These are phyloP conservation scores for Phytophthora sansomeana DNA, from an alignment of 352 stramenopile species.

Conservation along the genomic window DNA sequence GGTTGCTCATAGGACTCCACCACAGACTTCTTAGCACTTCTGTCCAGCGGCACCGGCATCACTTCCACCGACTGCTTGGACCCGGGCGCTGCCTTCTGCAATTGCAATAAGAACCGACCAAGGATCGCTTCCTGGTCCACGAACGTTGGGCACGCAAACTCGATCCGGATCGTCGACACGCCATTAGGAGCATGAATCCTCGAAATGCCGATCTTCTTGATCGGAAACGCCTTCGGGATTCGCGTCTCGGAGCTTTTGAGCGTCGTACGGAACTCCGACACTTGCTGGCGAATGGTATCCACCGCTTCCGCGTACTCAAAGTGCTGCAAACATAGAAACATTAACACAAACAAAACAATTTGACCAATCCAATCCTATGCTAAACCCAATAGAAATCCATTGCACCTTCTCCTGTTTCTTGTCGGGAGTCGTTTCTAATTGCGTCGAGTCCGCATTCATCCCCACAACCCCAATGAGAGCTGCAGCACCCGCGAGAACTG, in stretches of 20 bases:
- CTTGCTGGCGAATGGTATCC: constrained; percentile 71
- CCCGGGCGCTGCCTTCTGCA: constrained; percentile 47
- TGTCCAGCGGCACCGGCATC: constrained; percentile 50
- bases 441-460: constrained; percentile 9
- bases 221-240: constrained; percentile 79
- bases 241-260: constrained; percentile 79
- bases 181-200: constrained; percentile 80
- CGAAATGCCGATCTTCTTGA: constrained; percentile 88
- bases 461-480: constrained; percentile 20
- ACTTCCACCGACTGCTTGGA: constrained; percentile 63
- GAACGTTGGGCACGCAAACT: constrained; percentile 83
- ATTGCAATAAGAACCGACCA: constrained; percentile 65
- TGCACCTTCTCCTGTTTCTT: constrained; percentile 47
- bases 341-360: background rate
- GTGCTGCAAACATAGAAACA: constrained; percentile 41
- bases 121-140: constrained; percentile 79
- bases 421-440: constrained; percentile 27
- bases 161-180: constrained; percentile 85
- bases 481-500: constrained; percentile 26
- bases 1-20: constrained; percentile 77
- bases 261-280: constrained; percentile 79
- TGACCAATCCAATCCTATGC: background rate
- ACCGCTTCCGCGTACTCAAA: constrained; percentile 74
- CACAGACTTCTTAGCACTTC: constrained; percentile 56
- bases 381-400: background rate